A percentile compares a stretch with the other conserved stretches of the same genome.
Evolutionary conservation across 441 rosid genomes (phyloP).

Genomic region (Arabidopsis hybrid): DNA sequence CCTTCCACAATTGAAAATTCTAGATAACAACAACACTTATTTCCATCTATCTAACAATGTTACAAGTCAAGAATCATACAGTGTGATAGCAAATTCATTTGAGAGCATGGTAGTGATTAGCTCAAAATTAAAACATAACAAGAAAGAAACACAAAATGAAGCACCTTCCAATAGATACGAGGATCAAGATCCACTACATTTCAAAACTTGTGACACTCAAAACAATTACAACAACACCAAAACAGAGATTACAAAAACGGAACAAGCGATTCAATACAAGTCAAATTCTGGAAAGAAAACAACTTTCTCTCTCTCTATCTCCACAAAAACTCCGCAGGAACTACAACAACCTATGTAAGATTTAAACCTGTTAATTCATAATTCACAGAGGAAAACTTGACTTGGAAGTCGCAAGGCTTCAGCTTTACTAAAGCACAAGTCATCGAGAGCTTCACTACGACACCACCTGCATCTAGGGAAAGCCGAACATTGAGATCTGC

Average conservation of each 20-base stretch:
- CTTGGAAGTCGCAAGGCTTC: conserved; percentile 82
- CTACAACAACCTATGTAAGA: conserved; percentile 15
- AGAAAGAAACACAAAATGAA: background rate
- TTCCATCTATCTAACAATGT: background rate
- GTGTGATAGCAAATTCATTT: conserved; percentile 4
- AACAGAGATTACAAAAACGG: conserved; percentile 14
- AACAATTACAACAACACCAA: conserved; percentile 24
- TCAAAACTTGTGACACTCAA: conserved; percentile 20
- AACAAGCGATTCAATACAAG: conserved; percentile 16
- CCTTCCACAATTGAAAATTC: background rate
- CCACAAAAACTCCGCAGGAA: conserved; percentile 14
- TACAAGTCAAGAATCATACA: background rate
- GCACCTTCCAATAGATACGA: conserved; percentile 9
- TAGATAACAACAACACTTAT: background rate
- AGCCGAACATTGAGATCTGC: conserved; percentile 68
- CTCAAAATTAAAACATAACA: background rate
- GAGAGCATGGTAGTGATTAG: background rate
- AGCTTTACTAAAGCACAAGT: conserved; percentile 69
- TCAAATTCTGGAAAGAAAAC: conserved; percentile 8
- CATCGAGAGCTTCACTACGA: conserved; percentile 78
- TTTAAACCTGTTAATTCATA: conserved; percentile 35
- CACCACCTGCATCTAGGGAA: conserved; percentile 85
- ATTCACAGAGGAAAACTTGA: conserved; percentile 74
- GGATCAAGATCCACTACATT: conserved; percentile 32
- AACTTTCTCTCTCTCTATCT: background rate